These are phyloP conservation scores for Aspergillus hortae DNA, from an alignment of 2,329 filamentous ascomycete species.

Conservation along the genomic window DNA sequence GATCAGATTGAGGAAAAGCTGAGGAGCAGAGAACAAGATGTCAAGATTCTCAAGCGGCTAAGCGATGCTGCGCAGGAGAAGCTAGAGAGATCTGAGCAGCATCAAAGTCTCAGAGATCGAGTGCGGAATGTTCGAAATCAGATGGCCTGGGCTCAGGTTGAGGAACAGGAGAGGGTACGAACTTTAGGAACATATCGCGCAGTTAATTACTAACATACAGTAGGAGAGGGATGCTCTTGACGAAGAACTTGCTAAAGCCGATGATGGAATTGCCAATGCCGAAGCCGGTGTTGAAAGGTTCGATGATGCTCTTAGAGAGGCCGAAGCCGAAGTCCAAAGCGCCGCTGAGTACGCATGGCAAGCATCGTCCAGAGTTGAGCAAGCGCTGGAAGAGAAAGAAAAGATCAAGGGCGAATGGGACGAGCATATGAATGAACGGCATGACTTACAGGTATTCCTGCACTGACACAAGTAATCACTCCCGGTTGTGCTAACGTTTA, in stretches of 20 bases:
- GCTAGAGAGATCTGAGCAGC: conserved; percentile 63
- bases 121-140: conserved; percentile 61
- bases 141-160: conserved; percentile 83
- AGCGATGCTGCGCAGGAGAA: conserved; percentile 62
- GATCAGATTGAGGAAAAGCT: conserved; percentile 68
- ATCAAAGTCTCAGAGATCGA: conserved; percentile 61
- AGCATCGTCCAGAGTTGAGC: conserved; percentile 42
- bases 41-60: conserved; percentile 57
- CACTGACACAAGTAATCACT: background rate
- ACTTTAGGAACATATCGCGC: background rate
- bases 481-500: conserved; percentile 25
- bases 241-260: conserved; percentile 31
- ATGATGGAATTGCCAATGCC: conserved; percentile 48
- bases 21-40: conserved; percentile 57
- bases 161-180: conserved; percentile 62
- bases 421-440: conserved; percentile 52
- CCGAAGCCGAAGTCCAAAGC: conserved; percentile 34
- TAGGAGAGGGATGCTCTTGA: conserved; percentile 36
- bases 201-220: conserved; percentile 8
- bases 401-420: conserved; percentile 52
- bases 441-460: conserved; percentile 46
- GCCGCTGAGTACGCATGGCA: conserved; percentile 42
- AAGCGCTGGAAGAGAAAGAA: conserved; percentile 46
- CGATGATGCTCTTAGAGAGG: conserved; percentile 45
- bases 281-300: conserved; percentile 44